Evolutionary conservation across 768 basidiomycete species (phyloP), one percentile per base, ranked within the genome.

Genomic region (Serendipita sp.): DNA sequence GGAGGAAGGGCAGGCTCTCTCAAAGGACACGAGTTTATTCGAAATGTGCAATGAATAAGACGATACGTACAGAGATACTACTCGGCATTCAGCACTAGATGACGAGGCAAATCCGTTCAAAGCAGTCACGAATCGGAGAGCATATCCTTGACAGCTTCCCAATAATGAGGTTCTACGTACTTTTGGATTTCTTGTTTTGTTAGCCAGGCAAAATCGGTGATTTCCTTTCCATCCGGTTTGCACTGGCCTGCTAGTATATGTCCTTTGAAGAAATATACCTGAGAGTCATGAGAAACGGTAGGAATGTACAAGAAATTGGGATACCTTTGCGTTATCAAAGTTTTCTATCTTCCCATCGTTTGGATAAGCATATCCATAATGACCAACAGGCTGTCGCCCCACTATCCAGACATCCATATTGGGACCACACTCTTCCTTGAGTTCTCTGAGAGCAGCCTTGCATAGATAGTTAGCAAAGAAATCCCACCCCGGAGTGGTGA

Each of bases 261-360:
- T 18, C 84, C 90, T 73, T 96, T 96, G 78, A 89, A 89, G 78
- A 96, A 90, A 77, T 98, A 99, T 18, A 88, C 80, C 93, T 96
- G 70, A 0, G 45, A 30, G 30, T 8, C 8, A 2, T 51, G 48
- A 16, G 8, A 51, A 51, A 8, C 16, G 41, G 10, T 28, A 5
- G 35, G n/a, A 10, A 41, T 28, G 3, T 30, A 28, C 18, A 2
- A 38, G 5, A 3, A 18, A 15, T 11, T n/a, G 48, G 63, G 65
- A 45, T 56, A 71, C 69, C 66, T 58, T 63, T 13, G 66, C 66
- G 15, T 56, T 48, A 2, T 66, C 65, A 18, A 65, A 56, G 0
- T 48, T 67, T 10, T 56, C 58, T 37, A 64, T 37, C 66, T 66
- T 65, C 45, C 65, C 68, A 4, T 34, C 67, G 44, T 68, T 67